Evolutionary conservation across 2,329 filamentous ascomycete species (phyloP).

Genomic region (Calonectria naviculata): DNA sequence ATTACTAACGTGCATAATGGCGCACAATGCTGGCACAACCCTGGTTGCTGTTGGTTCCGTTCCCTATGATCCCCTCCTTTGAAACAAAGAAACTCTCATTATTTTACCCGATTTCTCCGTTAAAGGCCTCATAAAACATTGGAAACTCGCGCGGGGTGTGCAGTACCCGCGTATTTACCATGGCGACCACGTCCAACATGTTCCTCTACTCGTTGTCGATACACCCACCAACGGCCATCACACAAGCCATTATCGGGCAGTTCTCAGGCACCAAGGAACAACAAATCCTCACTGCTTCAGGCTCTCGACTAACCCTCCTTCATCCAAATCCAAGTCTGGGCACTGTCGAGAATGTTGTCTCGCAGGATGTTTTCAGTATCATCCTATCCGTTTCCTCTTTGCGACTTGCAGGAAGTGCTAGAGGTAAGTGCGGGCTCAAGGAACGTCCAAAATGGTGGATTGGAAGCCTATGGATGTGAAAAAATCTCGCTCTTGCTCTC

Average conservation of each 20-base stretch:
- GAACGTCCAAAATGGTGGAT: too few relatives aligned
- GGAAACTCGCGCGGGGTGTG: too few relatives aligned
- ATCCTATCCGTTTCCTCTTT: conserved; percentile 91
- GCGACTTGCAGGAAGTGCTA: conserved; percentile 90
- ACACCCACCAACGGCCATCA: conserved; percentile 89
- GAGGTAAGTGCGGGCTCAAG: conserved; percentile 90
- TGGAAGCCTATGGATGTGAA: too few relatives aligned
- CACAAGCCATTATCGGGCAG: conserved; percentile 92
- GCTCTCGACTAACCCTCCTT: conserved; percentile 88
- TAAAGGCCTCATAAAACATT: too few relatives aligned
- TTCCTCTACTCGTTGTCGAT: conserved; percentile 98
- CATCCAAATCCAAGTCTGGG: conserved; percentile 87
- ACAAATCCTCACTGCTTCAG: conserved; percentile 94
- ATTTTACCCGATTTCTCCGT: too few relatives aligned
- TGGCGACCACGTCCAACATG: conserved; percentile 99
- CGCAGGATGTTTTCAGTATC: conserved; percentile 96
- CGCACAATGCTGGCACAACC: too few relatives aligned
- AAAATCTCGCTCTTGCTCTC: too few relatives aligned
- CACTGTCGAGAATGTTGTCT: conserved; percentile 86
- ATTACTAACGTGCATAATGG: too few relatives aligned
- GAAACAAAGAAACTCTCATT: too few relatives aligned
- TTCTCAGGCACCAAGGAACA: conserved; percentile 97
- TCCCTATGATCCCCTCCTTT: too few relatives aligned
- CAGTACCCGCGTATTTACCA: too few relatives aligned
- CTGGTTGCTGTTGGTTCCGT: too few relatives aligned